Evolutionary conservation across 2,329 filamentous ascomycete species (phyloP), one percentile per base, ranked within the genome.

Genomic region (Penicillium sp.): DNA sequence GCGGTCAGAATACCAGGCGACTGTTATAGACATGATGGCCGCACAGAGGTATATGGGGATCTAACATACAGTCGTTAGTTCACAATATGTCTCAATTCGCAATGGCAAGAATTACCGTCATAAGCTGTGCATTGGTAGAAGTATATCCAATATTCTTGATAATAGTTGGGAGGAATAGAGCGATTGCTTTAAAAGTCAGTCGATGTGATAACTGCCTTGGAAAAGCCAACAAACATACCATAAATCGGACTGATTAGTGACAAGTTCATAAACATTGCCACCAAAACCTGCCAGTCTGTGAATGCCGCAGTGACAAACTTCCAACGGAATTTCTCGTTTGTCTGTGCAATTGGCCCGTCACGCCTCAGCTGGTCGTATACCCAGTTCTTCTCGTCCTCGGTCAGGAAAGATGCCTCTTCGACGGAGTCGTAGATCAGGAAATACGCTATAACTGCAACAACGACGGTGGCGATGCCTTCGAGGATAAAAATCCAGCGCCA

Each of bases 401-500:
- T 73, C 73, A 78, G 3, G 0, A 69, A 74, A 1, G 71, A 63
- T 0, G 68, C 64, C 1, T 51, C 35, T 8, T 51, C 33, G 6
- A 76, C 75, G 1, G 68, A 72, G 63, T 78, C 74, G 20, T 71
- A 51, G n/a, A 69, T 62, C 33, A 64, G 58, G n/a, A 68, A 54
- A 26, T 61, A 64, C 16, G 61, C 63, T 62, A 55, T 63, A 71
- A 62, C 62, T 7, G 85, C 88, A 24, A 89, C 79, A 1, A 87
- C 30, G 33, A 51, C 35, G 33, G 48, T 91, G 1, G 84, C 76
- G 1, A 87, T 73, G n/a, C 89, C 89, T 61, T 83, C 81, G 7
- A 85, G 66, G 23, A 85, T 83, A 52, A 85, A 85, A 23, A 74
- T 47, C 73, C 72, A 73, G 38, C 71, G 61, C 72, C 73, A 75